phyloP scores from a whole-genome alignment of 345 rosid species.

The Eucalyptus tenuipes region DNA sequence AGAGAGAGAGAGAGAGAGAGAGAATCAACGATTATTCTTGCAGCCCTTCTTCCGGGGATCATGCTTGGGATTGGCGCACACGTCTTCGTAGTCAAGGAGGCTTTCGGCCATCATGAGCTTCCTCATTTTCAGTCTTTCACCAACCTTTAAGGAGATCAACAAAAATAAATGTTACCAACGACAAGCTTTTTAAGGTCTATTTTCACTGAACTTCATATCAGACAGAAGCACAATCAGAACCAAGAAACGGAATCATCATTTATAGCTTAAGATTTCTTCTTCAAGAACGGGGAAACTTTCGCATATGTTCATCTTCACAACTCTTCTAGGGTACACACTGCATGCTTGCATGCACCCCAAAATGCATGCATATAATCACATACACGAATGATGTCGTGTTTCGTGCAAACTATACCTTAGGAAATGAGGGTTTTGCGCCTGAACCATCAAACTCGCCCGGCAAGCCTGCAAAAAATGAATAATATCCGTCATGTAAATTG shows the following conservation, averaged over 20 bases:
- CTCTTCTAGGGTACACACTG: not conserved
- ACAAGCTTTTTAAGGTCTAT: not conserved
- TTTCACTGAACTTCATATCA: not conserved
- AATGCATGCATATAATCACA: not conserved
- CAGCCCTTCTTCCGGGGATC: slow-evolving; percentile 1
- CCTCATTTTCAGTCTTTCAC: not conserved
- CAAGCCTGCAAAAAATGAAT: not conserved
- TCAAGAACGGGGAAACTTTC: not conserved
- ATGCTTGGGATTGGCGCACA: not conserved
- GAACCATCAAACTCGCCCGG: not conserved
- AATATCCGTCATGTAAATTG: not conserved
- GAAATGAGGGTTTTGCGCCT: not conserved
- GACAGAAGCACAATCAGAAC: not conserved
- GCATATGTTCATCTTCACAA: not conserved
- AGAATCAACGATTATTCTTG: not conserved
- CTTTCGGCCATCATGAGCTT: not conserved
- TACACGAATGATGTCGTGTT: not conserved
- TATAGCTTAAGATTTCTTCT: not conserved
- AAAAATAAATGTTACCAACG: not conserved
- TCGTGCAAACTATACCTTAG: not conserved
- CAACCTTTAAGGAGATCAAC: not conserved
- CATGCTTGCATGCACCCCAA: not conserved
- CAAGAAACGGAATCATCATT: not conserved
- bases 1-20: not conserved
- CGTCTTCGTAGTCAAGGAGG: not conserved